These are phyloP conservation scores for Crucibulum laeve DNA, from an alignment of 768 basidiomycete species.

Conservation along the genomic window DNA sequence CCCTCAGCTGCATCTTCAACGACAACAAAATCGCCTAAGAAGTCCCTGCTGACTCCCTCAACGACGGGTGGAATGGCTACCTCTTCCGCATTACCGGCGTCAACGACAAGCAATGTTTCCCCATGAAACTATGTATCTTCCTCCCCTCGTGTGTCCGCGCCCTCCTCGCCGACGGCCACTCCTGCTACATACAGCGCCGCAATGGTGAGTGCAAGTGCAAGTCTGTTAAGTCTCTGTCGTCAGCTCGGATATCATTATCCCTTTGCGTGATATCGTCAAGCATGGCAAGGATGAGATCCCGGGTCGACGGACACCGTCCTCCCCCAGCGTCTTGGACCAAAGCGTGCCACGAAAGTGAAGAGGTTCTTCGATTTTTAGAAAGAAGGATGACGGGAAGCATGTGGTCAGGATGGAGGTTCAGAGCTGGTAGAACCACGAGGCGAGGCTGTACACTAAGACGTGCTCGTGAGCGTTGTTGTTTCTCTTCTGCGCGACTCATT, in stretches of 20 bases:
- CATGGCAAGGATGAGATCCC: slow-evolving; percentile 85
- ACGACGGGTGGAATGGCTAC: slow-evolving; percentile 97
- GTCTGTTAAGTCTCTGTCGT: slow-evolving; percentile 99
- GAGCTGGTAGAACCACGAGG: slow-evolving; percentile 82
- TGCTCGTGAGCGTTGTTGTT: slow-evolving; percentile 19
- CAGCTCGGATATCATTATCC: slow-evolving; percentile 92
- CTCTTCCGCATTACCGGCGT: slow-evolving; percentile 95
- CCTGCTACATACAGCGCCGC: too few relatives aligned
- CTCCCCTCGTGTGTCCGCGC: slow-evolving; percentile 90
- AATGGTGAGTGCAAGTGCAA: slow-evolving; percentile 97
- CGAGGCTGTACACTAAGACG: slow-evolving; percentile 97
- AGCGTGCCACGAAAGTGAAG: slow-evolving; percentile 96
- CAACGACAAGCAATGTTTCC: slow-evolving; percentile 98
- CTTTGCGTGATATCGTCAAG: slow-evolving; percentile 93
- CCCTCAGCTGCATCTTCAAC: slow-evolving; percentile 82
- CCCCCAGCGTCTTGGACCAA: too few relatives aligned
- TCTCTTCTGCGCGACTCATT: background rate
- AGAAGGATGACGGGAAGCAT: slow-evolving; percentile 98
- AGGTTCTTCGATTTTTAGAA: slow-evolving; percentile 96
- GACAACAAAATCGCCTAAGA: slow-evolving; percentile 98
- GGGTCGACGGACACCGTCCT: slow-evolving; percentile 90
- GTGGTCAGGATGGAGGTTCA: slow-evolving; percentile 90
- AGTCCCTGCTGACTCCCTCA: slow-evolving; percentile 84
- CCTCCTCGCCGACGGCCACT: slow-evolving; percentile 93
- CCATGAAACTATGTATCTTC: slow-evolving; percentile 99